Conservation (phyloP, 192 early-diverging fungal genomes). For the Kappamyces sp. region DNA sequence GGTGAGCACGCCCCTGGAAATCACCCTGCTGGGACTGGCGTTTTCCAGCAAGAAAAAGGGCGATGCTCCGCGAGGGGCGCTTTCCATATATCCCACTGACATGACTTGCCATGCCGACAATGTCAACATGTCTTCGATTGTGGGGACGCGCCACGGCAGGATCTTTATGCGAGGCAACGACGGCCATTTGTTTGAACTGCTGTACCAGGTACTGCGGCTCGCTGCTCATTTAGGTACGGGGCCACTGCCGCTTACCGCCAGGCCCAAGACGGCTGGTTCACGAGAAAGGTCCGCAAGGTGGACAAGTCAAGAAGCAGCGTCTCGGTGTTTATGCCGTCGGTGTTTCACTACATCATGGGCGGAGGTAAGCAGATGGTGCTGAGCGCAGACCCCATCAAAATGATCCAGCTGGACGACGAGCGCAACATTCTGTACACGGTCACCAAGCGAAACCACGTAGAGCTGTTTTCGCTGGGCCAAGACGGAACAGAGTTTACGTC, state of each 20-base stretch:
- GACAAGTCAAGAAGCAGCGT: slow-evolving; percentile 63
- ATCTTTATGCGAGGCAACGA: slow-evolving; percentile 88
- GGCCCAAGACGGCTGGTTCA: slow-evolving; percentile 82
- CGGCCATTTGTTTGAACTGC: slow-evolving; percentile 81
- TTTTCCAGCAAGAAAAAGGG: slow-evolving; percentile 26
- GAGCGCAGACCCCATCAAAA: slow-evolving; percentile 44
- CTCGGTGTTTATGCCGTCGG: slow-evolving; percentile 68
- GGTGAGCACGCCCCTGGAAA: slow-evolving; percentile 78
- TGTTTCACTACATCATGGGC: slow-evolving; percentile 27
- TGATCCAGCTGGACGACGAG: slow-evolving; percentile 61
- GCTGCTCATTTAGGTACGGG: no score
- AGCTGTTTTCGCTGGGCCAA: slow-evolving; percentile 59
- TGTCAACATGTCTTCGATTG: slow-evolving; percentile 72
- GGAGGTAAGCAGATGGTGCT: background rate
- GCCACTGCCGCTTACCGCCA: background rate
- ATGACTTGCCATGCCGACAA: slow-evolving; percentile 74
- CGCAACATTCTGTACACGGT: slow-evolving; percentile 70
- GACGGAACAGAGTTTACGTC: slow-evolving; percentile 51
- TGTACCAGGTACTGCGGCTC: slow-evolving; percentile 68
- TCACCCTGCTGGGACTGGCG: slow-evolving; percentile 73
- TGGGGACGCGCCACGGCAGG: slow-evolving; percentile 70
- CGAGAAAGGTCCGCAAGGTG: slow-evolving; percentile 63
- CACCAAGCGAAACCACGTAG: slow-evolving; percentile 59
- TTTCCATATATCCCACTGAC: slow-evolving; percentile 74
- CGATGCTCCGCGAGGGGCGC: slow-evolving; percentile 33